Evolutionary conservation across 306 rosid species (phyloP), one percentile per base, ranked within the genome.

Genomic region (Sechiopsis laciniata): DNA sequence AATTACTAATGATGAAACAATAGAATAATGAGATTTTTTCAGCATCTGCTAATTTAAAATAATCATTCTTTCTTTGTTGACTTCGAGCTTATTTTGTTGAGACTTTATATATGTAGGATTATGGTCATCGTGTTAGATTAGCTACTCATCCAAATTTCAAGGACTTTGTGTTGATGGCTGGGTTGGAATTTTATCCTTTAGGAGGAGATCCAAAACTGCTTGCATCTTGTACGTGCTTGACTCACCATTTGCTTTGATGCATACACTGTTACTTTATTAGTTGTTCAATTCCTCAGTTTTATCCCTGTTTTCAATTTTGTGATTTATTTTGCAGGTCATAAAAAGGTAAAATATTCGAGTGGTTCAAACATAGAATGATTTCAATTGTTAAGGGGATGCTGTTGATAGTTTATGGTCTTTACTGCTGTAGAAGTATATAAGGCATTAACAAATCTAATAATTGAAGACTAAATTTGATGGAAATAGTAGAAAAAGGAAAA

Each of bases 171-270:
- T 80, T 91, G 92, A 89, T 97, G 56, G 88, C 99, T 78, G 99
- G 99, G 40, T 82, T 94, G 95, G 99, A 94, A 79, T 94, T 94
- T 83, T 91, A 87, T 80, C 97, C 97, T 40, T 81, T 91, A 79
- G 99, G 97, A 56, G 99, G 99, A 6, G 97, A 94, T 82, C 99
- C 99, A 6, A 94, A 94, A 83, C 83, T 91, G 72, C 97, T 95
- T 79, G 99, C 99, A 68, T 97, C 97, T 55, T 95, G 99, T 95
- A 95, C 59, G 99, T 95, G 82, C 81, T 77, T 22, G 29, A 74
- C 20, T 20, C 73, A 12, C 72, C 8, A 74, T 80, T 78, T 68
- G 58, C 71, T 21, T 58, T 60, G 58, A 22, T 51, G 80, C 73
- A 83, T 48, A 21, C 50, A 72, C 53, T 50, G 59, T 75, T n/a